A percentile compares a stretch with the other conserved stretches of the same genome.
Conservation (phyloP, 495 filamentous ascomycete genomes). For the Baudoinia panamericana region DNA sequence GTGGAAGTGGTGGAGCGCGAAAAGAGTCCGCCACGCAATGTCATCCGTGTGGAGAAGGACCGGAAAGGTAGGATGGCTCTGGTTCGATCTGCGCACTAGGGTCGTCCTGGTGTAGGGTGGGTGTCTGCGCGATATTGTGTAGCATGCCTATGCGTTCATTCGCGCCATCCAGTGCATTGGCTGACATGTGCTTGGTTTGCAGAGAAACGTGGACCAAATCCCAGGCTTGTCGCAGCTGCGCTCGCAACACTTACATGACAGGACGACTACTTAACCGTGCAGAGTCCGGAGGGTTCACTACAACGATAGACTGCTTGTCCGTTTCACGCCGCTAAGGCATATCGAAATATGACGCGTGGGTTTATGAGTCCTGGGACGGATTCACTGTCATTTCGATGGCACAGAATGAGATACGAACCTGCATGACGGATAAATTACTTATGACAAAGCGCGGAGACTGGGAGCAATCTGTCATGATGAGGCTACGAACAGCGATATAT, state of each 20-base stretch:
- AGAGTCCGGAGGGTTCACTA: too few relatives aligned
- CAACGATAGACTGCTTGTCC: too few relatives aligned
- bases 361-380: too few relatives aligned
- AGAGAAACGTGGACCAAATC: background rate
- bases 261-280: too few relatives aligned
- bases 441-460: too few relatives aligned
- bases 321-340: too few relatives aligned
- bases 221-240: conserved; percentile 6
- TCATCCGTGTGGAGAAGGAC: conserved; percentile 62
- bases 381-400: too few relatives aligned
- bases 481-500: too few relatives aligned
- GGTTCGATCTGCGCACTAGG: conserved; percentile 41
- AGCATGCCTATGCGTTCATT: background rate
- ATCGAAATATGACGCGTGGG: too few relatives aligned
- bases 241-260: background rate
- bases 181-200: background rate
- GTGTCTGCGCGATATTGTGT: background rate
- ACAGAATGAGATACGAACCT: too few relatives aligned
- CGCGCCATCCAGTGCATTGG: background rate
- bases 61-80: conserved; percentile 75
- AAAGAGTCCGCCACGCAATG: conserved; percentile 32
- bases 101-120: background rate
- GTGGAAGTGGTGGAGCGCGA: conserved; percentile 43
- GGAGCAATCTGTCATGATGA: too few relatives aligned
- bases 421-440: too few relatives aligned